Base-by-base conservation (phyloP, 108 stramenopile genomes). In the Nannochloropsis granulata region DNA sequence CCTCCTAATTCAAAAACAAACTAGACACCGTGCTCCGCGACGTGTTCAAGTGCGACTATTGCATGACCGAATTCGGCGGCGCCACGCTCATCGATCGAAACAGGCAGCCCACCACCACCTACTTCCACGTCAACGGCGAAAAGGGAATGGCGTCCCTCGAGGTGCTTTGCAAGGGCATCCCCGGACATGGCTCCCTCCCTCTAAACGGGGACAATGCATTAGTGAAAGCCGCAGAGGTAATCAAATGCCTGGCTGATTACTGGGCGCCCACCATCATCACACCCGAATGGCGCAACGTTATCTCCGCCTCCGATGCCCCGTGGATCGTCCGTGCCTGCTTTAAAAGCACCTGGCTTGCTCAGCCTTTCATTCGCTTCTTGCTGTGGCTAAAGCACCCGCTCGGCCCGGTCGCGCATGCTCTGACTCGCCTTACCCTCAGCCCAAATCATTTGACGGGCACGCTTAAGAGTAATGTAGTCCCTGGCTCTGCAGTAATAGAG, bases 31-130 rank as follows among this genome's bases (percentile, higher is more conserved):
- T 42, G 12, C 79, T 86, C 25, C 82, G 82, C 23, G 25, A 83
- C 23, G 24, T 86, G 8, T 86, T 83, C 44, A 44, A 21, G 25
- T 82, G 82, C 12, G 86, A 86, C 82, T 86, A 80, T 78, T 83
- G 82, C 78, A 78, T 86, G 16, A 86, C 82, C 0, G 86, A 86
- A 44, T 78, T 86, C 23, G 86, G 86, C 0, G 86, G 86, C 11
- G 82, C 82, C 5, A 79, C 86, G 43, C 82, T 86, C 43, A 82
- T 82, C 0, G 82, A 86, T 82, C 46, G 81, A 44, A 82, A 82
- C 46, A 43, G 78, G n/a, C 85, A 56, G 21, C 85, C 85, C 43
- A 82, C 85, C 26, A 44, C 78, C 19, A 78, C 81, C 0, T 86
- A 80, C 8, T 86, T 82, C 71, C 85, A 86, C 56, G 44, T 43